These are phyloP conservation scores for Mortierella polycephala DNA, from an alignment of 371 early-diverging fungal genomes.

Conservation along the genomic window DNA sequence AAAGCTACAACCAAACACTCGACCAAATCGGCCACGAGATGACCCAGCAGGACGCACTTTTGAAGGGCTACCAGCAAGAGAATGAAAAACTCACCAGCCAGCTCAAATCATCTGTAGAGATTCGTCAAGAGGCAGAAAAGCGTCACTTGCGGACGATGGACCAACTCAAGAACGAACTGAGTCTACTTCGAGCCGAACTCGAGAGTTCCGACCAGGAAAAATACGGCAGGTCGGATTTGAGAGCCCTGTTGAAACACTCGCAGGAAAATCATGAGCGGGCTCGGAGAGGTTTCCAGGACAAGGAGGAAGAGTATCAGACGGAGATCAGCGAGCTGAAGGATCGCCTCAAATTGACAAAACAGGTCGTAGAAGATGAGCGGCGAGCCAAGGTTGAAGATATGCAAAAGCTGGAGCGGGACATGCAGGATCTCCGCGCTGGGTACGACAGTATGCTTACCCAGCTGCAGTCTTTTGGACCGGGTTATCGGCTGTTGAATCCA, in stretches of 20 bases:
- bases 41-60: conserved; percentile 51
- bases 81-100: conserved; percentile 48
- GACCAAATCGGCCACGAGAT: conserved; percentile 54
- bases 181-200: conserved; percentile 29
- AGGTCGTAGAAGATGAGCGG: conserved; percentile 36
- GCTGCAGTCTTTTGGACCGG: conserved; percentile 15
- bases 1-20: conserved; percentile 46
- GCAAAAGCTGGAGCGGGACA: conserved; percentile 40
- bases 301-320: conserved; percentile 46
- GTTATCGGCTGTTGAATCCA: conserved; percentile 1
- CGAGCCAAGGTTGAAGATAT: conserved; percentile 39
- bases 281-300: conserved; percentile 35
- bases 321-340: conserved; percentile 46
- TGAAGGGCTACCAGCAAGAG: conserved; percentile 52
- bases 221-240: conserved; percentile 32
- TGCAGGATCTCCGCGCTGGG: conserved; percentile 43
- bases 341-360: conserved; percentile 29
- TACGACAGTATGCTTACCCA: conserved; percentile 43
- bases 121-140: conserved; percentile 51
- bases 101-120: conserved; percentile 44
- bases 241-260: conserved; percentile 21
- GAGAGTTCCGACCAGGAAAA: conserved; percentile 43
- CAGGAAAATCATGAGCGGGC: conserved; percentile 30
- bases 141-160: conserved; percentile 44
- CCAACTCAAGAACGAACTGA: conserved; percentile 32